Base-by-base conservation (phyloP, 1,284 basidiomycete genomes). In the Lentinula novae-zelandiae region DNA sequence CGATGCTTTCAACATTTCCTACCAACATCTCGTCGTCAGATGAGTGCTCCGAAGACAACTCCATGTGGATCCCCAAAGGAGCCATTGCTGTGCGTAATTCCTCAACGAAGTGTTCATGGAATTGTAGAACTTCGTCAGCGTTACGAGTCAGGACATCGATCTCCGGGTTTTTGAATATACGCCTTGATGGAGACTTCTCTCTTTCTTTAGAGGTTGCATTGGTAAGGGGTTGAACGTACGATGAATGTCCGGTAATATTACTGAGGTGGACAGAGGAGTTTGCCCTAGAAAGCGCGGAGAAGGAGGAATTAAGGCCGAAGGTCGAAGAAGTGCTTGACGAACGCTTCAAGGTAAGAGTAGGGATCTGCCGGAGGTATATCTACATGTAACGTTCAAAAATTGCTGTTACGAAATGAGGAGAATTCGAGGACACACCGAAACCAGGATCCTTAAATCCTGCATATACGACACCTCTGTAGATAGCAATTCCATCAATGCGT, bases 391-490 rank as follows among this genome's bases (percentile, higher is more conserved):
- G 27, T 27, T 27, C 27, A 27, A 27, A 27, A 27, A 3, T 27
- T 27, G 27, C 3, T 3, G 27, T 4, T 27, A 27, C 27, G 27
- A 27, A 27, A 27, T 27, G 53, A 58, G 44, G 52, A 56, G 38
- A 0, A 20, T 22, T 9, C 12, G 8, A 12, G 44, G 27, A 72
- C 82, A 66, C 71, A 92, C 92, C 65, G 82, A 82, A 51, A 94
- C 88, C 48, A 97, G 80, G 12, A 82, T 82, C 61, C 85, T 82
- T 65, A 97, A 73, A 71, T 95, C 92, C 57, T 81, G 73, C 12
- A 94, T 80, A 70, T 96, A 97, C 5, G 85, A 84, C 17, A 86
- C 78, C 75, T 97, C 95, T 0, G 93, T 95, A 63, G 85, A 81
- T 38, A 96, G 79, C 38, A 97, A 78, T 74, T 97, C 95, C 67